Evolutionary conservation across 192 early-diverging fungal genomes (phyloP).

Genomic region (Allomyces macrogynus): DNA sequence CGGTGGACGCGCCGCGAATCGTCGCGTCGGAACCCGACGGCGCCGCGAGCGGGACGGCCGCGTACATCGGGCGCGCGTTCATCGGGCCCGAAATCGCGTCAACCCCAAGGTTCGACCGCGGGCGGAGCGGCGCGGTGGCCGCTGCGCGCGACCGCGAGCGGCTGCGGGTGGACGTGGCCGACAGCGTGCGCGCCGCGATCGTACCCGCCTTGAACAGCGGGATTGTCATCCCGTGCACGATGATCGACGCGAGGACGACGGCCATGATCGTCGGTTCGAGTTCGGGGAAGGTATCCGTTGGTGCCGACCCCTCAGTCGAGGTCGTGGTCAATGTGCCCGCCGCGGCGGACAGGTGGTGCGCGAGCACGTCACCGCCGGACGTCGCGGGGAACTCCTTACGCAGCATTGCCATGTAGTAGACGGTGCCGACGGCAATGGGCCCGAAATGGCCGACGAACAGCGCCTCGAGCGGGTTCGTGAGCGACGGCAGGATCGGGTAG

Average conservation of each 20-base stretch:
- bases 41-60: background rate
- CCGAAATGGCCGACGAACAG: conserved; percentile 81
- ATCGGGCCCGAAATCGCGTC: background rate
- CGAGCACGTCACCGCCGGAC: background rate
- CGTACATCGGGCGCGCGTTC: background rate
- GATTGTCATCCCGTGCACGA: conserved; percentile 66
- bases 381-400: background rate
- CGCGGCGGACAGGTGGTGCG: background rate
- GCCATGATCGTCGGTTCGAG: conserved; percentile 37
- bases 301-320: background rate
- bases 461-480: conserved; percentile 49
- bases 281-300: background rate
- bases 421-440: conserved; percentile 51
- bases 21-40: background rate
- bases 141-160: background rate
- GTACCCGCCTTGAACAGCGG: conserved; percentile 47
- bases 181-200: background rate
- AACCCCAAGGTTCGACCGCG: background rate
- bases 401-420: conserved; percentile 23
- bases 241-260: conserved; percentile 53
- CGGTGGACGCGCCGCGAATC: background rate
- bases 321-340: background rate
- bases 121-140: background rate
- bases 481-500: conserved; percentile 42
- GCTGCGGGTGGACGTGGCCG: background rate